phyloP scores from a whole-genome alignment of 495 filamentous ascomycete species.

The Neurospora cerealis region DNA sequence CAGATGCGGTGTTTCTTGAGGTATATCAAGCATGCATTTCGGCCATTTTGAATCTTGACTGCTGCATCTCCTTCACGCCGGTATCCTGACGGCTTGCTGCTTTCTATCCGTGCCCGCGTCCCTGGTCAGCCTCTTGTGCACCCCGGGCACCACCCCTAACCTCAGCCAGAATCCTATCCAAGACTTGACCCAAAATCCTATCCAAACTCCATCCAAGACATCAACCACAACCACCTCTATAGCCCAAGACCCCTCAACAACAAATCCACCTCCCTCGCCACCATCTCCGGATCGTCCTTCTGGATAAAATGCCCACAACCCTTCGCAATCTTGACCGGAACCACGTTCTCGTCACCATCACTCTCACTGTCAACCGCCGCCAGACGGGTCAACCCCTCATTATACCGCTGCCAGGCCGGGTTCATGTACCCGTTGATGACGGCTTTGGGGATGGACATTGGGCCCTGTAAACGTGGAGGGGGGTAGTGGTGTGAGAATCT shows the following conservation, averaged over 20 bases:
- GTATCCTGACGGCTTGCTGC: no score
- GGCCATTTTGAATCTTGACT: neutral
- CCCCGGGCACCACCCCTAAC: no score
- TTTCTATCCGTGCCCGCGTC: no score
- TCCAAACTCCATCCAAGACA: neutral
- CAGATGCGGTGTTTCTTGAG: neutral
- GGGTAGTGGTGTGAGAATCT: neutral
- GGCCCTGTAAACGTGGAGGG: slow-evolving; percentile 7
- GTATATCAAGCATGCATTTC: neutral
- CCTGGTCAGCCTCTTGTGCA: no score
- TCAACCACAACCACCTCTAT: neutral
- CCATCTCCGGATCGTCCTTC: slow-evolving; percentile 48
- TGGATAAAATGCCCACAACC: slow-evolving; percentile 55
- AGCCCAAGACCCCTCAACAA: slow-evolving; percentile 19
- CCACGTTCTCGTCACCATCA: slow-evolving; percentile 20
- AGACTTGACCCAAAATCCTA: neutral
- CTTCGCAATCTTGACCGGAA: slow-evolving; percentile 41
- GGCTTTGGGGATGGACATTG: slow-evolving; percentile 26
- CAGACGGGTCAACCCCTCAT: slow-evolving; percentile 42
- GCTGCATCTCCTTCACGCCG: no score
- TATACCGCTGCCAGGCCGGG: slow-evolving; percentile 47
- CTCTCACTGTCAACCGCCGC: neutral
- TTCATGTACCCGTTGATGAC: slow-evolving; percentile 44
- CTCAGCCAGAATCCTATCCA: no score
- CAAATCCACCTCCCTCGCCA: slow-evolving; percentile 35